A percentile compares a stretch with the other conserved stretches of the same genome.
Evolutionary conservation across 2,329 filamentous ascomycete species (phyloP).

Genomic region (Talaromyces sp.): DNA sequence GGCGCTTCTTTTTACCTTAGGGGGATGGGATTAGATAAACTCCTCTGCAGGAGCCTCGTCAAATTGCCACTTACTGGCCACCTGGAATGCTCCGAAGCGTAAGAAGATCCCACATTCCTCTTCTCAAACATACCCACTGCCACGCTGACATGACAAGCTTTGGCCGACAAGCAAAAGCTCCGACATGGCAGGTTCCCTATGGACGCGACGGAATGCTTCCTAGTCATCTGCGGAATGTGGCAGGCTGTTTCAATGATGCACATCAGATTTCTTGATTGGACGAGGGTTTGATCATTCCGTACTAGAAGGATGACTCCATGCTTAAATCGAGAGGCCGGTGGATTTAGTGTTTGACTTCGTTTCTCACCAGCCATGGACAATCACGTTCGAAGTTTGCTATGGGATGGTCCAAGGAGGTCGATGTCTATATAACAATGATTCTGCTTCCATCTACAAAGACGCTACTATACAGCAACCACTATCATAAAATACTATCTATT

Average conservation of each 20-base stretch:
- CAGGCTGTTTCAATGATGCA: background rate
- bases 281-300: background rate
- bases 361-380: constrained; percentile 10
- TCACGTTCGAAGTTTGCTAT: background rate
- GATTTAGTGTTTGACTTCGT: background rate
- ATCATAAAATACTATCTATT: background rate
- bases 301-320: background rate
- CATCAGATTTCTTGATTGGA: background rate
- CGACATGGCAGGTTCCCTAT: background rate
- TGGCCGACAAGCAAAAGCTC: background rate
- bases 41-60: background rate
- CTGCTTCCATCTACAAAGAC: background rate
- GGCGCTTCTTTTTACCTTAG: too few relatives aligned
- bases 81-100: background rate
- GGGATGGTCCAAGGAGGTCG: background rate
- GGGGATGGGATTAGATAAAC: background rate
- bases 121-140: background rate
- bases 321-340: constrained; percentile 2
- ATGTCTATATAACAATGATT: background rate
- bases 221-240: constrained; percentile 13
- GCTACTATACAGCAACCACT: background rate
- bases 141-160: background rate
- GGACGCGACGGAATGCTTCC: constrained; percentile 15
- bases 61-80: background rate
- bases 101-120: background rate